These are phyloP conservation scores for Zygosaccharomyces pseudobailii DNA, from an alignment of 1,139 yeast species.

Conservation along the genomic window DNA sequence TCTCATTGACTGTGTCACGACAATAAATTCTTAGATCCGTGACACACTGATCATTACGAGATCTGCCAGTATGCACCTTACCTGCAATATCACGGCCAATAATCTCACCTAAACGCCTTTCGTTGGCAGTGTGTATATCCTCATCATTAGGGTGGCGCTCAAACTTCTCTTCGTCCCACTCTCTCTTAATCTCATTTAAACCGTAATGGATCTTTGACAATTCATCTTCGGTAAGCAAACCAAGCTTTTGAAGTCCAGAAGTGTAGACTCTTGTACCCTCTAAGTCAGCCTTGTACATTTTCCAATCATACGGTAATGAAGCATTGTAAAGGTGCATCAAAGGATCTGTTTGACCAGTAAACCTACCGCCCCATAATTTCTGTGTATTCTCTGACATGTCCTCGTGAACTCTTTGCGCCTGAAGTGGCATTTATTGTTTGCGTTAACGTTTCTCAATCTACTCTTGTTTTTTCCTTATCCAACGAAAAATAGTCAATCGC, in stretches of 20 bases:
- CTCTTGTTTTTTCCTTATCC: too few relatives aligned
- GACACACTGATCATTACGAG: constrained; percentile 97
- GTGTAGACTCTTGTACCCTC: constrained; percentile 94
- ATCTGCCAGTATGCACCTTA: constrained; percentile 96
- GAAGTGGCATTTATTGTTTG: not conserved
- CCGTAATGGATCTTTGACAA: constrained; percentile 78
- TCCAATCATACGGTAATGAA: constrained; percentile 90
- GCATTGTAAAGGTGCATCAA: constrained; percentile 96
- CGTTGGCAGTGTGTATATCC: constrained; percentile 98
- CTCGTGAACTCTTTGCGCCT: not conserved
- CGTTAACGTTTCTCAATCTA: too few relatives aligned
- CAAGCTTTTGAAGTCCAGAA: constrained; percentile 73
- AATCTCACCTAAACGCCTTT: constrained; percentile 92
- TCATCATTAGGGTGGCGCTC: constrained; percentile 91
- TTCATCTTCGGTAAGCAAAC: constrained; percentile 67
- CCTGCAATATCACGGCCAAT: constrained; percentile 94
- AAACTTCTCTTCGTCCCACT: constrained; percentile 74
- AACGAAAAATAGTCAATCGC: not conserved
- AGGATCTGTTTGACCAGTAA: constrained; percentile 96
- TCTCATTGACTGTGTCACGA: constrained; percentile 63
- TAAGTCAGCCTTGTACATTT: constrained; percentile 90
- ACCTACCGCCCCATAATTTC: constrained; percentile 98
- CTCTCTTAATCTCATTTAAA: constrained; percentile 59
- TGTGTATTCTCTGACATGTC: constrained; percentile 35
- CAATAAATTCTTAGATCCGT: constrained; percentile 96